Evolutionary conservation across 1,139 yeast species (phyloP), one percentile per base, ranked within the genome.

Genomic region (Kodamaea ohmeri): DNA sequence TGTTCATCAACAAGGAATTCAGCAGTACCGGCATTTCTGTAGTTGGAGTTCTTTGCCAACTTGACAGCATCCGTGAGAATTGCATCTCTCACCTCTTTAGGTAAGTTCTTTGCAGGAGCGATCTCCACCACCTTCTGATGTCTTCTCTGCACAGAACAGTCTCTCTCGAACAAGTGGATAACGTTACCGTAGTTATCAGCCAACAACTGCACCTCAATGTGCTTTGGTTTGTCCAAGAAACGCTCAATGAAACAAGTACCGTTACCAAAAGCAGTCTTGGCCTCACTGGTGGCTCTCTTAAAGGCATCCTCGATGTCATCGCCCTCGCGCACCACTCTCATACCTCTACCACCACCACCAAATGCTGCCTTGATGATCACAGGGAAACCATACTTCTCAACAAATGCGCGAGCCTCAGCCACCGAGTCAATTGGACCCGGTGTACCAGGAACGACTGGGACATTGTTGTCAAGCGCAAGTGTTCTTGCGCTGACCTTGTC

Each of bases 321-420:
- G 52, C 97, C 97, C 63, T 92, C 97, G 59, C 95, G 77, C 36
- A 94, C 98, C 38, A 92, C 97, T 71, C 98, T 83, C 98, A 92
- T 92, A 74, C 98, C 98, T 68, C 98, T 83, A 58, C 99, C 98
- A 74, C 98, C 98, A 69, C 98, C 98, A 63, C 99, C 98, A 60
- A 86, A 92, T 32, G 98, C 98, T 32, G 99, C 98, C 69, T 92
- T 92, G 65, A 92, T 90, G 63, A 92, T 92, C 36, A 92, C 97
- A 7, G 99, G 99, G 67, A 62, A 90, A 18, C 99, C 98, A 62
- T 90, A 76, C 63, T 87, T 56, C 30, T 70, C 77, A 25, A 89
- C 97, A 58, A 92, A 92, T 9, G 62, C 79, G 47, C 67, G 56
- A 14, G 97, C 98, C 52, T 92, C 89, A 36, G 75, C 82, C 22